Conservation (phyloP, 192 early-diverging fungal genomes). For the Podila clonocystis region DNA sequence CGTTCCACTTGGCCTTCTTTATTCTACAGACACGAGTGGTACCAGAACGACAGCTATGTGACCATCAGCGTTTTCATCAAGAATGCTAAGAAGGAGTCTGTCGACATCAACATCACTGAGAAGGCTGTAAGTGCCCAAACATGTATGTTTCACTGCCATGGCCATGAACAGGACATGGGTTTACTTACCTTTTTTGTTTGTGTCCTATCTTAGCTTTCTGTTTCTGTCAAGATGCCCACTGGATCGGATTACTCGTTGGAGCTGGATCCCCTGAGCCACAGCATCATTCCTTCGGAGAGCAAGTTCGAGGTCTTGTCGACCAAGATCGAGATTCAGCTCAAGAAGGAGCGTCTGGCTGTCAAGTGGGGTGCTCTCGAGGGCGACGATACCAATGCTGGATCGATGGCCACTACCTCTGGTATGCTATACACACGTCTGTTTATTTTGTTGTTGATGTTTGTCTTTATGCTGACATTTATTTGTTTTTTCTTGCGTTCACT, state of each 20-base stretch:
- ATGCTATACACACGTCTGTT: constrained; percentile 4
- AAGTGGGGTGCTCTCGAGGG: constrained; percentile 89
- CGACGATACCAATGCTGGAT: constrained; percentile 54
- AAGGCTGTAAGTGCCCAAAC: constrained; percentile 55
- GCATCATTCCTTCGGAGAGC: constrained; percentile 74
- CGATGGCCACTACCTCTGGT: constrained; percentile 54
- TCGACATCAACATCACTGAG: constrained; percentile 69
- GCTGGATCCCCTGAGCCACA: constrained; percentile 85
- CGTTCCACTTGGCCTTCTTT: too few species aligned
- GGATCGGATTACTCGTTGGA: constrained; percentile 89
- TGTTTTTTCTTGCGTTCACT: constrained; percentile 5
- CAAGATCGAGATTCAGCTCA: constrained; percentile 91
- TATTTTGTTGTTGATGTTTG: background rate
- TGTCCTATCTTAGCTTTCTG: constrained; percentile 61
- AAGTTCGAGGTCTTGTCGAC: constrained; percentile 84
- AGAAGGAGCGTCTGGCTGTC: constrained; percentile 76
- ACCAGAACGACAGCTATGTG: constrained; percentile 91
- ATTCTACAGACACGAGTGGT: constrained; percentile 89
- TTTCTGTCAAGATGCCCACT: constrained; percentile 83
- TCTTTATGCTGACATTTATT: background rate
- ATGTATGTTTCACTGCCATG: too few species aligned
- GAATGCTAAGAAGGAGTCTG: constrained; percentile 76
- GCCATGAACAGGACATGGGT: too few species aligned
- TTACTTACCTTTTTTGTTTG: too few species aligned
- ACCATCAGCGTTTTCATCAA: constrained; percentile 92